A percentile compares a stretch with the other conserved stretches of the same genome.
Evolutionary conservation across 108 stramenopile genomes (phyloP).

Genomic region (Pseudonitzschia multistriata): DNA sequence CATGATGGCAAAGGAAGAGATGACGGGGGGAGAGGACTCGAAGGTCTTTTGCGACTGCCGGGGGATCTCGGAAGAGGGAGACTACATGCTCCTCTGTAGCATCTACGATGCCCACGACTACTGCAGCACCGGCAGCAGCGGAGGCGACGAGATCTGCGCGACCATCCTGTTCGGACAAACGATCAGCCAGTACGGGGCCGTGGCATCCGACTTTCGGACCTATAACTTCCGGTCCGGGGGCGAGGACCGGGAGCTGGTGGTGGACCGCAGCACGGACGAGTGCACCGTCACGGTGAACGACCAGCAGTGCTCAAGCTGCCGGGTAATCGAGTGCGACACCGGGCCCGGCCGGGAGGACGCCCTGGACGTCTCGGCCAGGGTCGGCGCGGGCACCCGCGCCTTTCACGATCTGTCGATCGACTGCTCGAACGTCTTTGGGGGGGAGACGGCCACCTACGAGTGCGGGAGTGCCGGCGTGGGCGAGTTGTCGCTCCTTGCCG

Average conservation of each 20-base stretch:
- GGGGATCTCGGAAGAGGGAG: neutral
- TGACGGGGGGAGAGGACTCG: neutral
- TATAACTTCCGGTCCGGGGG: neutral
- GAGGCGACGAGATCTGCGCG: neutral
- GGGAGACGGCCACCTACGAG: neutral
- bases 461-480: neutral
- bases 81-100: constrained; percentile 1
- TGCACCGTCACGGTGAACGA: neutral
- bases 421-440: constrained; percentile 5
- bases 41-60: constrained; percentile 11
- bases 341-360: neutral
- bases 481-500: constrained; percentile 7
- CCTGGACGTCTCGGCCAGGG: neutral
- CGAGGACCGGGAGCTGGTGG: neutral
- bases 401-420: constrained; percentile 2
- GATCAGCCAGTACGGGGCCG: constrained; percentile 10
- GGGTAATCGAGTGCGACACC: neutral
- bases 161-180: constrained; percentile 2
- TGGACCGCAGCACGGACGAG: neutral
- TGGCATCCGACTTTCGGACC: constrained; percentile 4
- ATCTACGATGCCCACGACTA: neutral
- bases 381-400: neutral
- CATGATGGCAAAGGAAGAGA: neutral
- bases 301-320: constrained; percentile 1
- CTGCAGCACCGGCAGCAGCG: neutral